phyloP scores from a whole-genome alignment of 805 yeast species.

The Kodamaea fukazawae region DNA sequence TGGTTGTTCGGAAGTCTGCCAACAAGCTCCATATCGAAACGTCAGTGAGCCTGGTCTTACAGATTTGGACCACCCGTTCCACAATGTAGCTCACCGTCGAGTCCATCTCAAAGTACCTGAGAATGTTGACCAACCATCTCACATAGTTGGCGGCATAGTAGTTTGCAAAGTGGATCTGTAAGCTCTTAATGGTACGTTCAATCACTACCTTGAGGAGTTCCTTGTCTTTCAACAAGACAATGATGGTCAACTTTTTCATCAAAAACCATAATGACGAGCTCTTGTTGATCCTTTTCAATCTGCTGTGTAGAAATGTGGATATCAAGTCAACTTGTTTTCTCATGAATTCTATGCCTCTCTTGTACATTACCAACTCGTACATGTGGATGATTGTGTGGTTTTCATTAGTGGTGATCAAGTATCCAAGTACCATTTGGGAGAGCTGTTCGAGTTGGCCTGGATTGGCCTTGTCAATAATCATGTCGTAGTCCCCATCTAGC shows the following conservation, averaged over 20 bases:
- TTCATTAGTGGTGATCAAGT: constrained; percentile 38
- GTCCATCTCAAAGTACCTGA: constrained; percentile 3
- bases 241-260: constrained; percentile 25
- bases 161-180: constrained; percentile 36
- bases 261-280: constrained; percentile 38
- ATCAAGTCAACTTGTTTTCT: constrained; percentile 26
- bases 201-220: constrained; percentile 8
- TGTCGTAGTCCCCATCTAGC: constrained; percentile 2
- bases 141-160: constrained; percentile 36
- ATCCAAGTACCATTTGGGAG: constrained; percentile 33
- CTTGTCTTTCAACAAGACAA: constrained; percentile 9
- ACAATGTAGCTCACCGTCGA: background rate
- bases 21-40: constrained; percentile 19
- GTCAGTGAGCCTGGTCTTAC: constrained; percentile 15
- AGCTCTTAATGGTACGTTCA: constrained; percentile 24
- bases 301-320: constrained; percentile 28
- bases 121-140: constrained; percentile 26
- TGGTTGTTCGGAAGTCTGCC: constrained; percentile 7
- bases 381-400: constrained; percentile 28
- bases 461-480: background rate
- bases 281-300: constrained; percentile 35
- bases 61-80: constrained; percentile 2
- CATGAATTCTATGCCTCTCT: background rate
- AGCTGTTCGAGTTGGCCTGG: constrained; percentile 12
- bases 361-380: constrained; percentile 22